Conservation (phyloP, 495 filamentous ascomycete genomes). For the Talaromyces ruber region DNA sequence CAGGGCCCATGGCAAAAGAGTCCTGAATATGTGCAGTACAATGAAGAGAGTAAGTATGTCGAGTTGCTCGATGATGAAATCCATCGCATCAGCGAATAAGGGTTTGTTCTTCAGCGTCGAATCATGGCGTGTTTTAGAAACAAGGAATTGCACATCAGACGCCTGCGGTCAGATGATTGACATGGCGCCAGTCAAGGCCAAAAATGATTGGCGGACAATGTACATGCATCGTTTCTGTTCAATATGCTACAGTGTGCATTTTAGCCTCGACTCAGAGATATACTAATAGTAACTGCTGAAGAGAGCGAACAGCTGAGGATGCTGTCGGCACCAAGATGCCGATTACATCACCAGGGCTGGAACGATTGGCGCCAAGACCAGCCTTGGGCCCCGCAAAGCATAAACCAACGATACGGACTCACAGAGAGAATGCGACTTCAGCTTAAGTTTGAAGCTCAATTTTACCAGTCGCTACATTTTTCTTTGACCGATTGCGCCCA, state of each 20-base stretch:
- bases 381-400: background rate
- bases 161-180: background rate
- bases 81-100: background rate
- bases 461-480: background rate
- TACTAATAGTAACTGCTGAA: too few species aligned
- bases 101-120: background rate
- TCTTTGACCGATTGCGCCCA: background rate
- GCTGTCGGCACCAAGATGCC: background rate
- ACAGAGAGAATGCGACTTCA: background rate
- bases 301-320: background rate
- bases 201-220: background rate
- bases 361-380: background rate
- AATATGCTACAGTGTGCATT: background rate
- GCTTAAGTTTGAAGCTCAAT: background rate
- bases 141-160: background rate
- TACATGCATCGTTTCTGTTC: background rate
- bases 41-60: background rate
- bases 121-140: background rate
- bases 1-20: background rate
- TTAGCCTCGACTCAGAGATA: background rate
- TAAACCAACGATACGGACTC: background rate
- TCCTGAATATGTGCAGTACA: too few species aligned
- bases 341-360: background rate
- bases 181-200: background rate
- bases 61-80: background rate